Evolutionary conservation across 768 basidiomycete genomes (phyloP).

Genomic region (Boletus eberwhitei): DNA sequence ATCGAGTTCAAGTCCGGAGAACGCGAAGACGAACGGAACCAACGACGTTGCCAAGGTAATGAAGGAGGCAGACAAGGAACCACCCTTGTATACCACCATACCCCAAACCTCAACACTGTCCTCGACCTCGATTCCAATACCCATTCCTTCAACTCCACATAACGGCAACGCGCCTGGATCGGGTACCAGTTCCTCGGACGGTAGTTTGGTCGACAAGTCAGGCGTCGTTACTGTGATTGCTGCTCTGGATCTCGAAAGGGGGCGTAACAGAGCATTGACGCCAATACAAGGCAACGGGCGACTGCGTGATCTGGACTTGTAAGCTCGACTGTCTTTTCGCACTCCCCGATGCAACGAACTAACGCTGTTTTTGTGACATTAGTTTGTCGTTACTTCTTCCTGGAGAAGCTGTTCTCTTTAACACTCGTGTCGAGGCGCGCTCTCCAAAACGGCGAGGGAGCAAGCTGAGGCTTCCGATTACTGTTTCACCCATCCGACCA

Average conservation of each 20-base stretch:
- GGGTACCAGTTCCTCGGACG: conserved; percentile 47
- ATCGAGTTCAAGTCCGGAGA: not conserved
- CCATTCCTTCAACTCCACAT: not conserved
- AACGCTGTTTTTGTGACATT: not conserved
- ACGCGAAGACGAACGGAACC: not conserved
- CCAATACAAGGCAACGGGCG: conserved; percentile 50
- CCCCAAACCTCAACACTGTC: conserved; percentile 1
- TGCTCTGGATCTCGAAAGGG: conserved; percentile 40
- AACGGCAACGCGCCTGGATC: conserved; percentile 30
- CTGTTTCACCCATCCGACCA: conserved; percentile 44
- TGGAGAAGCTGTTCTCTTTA: conserved; percentile 49
- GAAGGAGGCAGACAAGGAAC: conserved; percentile 7
- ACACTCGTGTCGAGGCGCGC: conserved; percentile 52
- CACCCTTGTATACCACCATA: conserved; percentile 1
- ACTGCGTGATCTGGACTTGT: conserved; percentile 43
- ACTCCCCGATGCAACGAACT: not conserved
- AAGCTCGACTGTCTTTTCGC: conserved; percentile 10
- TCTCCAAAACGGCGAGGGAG: conserved; percentile 56
- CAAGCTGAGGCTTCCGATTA: conserved; percentile 48
- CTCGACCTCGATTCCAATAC: conserved; percentile 8
- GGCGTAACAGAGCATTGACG: conserved; percentile 51
- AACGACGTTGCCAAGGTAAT: not conserved
- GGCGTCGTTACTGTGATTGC: conserved; percentile 33
- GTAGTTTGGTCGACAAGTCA: conserved; percentile 40
- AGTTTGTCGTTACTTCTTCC: conserved; percentile 39